Evolutionary conservation across 345 rosid species (phyloP), one percentile per base, ranked within the genome.

Genomic region (Gossypium anomalum): DNA sequence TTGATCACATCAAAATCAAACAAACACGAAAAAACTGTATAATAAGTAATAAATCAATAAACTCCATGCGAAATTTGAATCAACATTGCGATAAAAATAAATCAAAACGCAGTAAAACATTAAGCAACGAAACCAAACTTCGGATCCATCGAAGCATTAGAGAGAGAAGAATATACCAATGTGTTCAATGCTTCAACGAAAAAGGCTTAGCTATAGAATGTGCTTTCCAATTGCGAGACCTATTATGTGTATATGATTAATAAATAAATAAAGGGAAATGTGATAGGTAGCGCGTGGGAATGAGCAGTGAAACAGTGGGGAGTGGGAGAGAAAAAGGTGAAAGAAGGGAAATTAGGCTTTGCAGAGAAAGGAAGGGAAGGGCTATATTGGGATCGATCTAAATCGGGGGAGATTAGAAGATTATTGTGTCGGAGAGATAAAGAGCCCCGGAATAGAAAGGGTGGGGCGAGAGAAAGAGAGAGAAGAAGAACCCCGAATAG

Each of bases 1-100:
- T 67, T 68, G 68, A 63, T 76, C 78, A 34, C 41, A 34, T 63
- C 52, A 64, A 77, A 8, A 9, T 17, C 3, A 61, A 75, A n/a
- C 20, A 72, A 64, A 17, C 19, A 64, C n/a, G 1, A 0, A 16
- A 13, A 44, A 34, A 34, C 41, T 34, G 8, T 29, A 11, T 16
- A 16, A 48, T 41, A 61, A 52, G 12, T 8, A 73, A 63, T 29
- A 10, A 22, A 58, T 23, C 4, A 13, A n/a, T 44, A 55, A 55
- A 51, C 27, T 29, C 43, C 58, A 60, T 0, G 9, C 23, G 17
- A 13, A 57, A 57, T 12, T 48, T 59, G 43, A 23, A 61, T 45
- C 1, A 15, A 47, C 51, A 74, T 27, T n/a, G 16, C 45, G n/a
- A 38, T 55, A 7, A 19, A 74, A 58, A 58, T 10, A 72, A 72